Evolutionary conservation across 805 yeast genomes (phyloP), one percentile per base, ranked within the genome.

Genomic region (Zygotorulaspora florentina): DNA sequence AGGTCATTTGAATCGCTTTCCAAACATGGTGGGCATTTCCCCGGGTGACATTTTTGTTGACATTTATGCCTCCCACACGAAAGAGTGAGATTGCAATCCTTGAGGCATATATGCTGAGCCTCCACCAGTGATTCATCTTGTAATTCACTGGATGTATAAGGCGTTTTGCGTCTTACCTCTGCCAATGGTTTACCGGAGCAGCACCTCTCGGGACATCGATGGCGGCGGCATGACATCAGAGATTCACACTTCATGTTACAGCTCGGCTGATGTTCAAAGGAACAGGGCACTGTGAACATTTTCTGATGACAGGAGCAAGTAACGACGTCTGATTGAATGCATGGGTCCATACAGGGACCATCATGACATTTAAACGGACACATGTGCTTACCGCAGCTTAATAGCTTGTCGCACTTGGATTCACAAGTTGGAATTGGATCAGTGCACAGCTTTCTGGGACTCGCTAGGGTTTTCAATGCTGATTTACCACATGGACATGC

Each of bases 401-500:
- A 63, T 7, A 46, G 42, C 61, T 84, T 85, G 3, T 74, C 82
- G 65, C 97, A 89, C 0, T 66, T 65, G 3, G 71, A 57, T 6
- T 73, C 80, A 68, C 97, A 89, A 8, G 82, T 79, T 3, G 96
- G 93, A 30, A 88, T 73, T 1, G 88, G 84, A 52, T 87, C 96
- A 1, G 84, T 71, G 65, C 97, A 89, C 26, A 72, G 66, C 0
- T 54, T 55, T 52, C 96, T 74, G 10, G 66, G 62, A 7, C 60
- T 51, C 7, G 64, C 67, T 11, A 75, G 47, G 1, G 69, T 70
- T 1, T 59, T 59, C 8, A 83, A 69, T 3, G 59, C 54, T 2
- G 80, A 74, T 57, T 83, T 81, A 1, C 96, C 96, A 71, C 97
- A 89, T 30, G 83, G 85, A 66, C 97, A 89, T 1, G 78, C 75